Conservation (phyloP, 176 grass and related monocot genomes). For the Aegilops longissima region DNA sequence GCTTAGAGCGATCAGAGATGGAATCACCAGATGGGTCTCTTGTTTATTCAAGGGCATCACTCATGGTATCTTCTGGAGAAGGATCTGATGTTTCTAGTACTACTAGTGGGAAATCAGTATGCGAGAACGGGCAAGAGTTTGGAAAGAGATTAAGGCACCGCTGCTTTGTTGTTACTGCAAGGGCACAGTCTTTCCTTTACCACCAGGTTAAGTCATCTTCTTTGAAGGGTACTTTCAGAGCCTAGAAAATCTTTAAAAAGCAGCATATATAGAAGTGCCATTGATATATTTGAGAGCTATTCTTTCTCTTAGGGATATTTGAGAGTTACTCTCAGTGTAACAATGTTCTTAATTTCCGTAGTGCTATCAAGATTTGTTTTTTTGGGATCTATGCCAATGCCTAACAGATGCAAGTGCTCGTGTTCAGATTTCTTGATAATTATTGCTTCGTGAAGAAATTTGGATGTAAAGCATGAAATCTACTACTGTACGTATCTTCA, state of each 20-base stretch:
- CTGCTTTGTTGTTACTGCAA: slow-evolving; percentile 89
- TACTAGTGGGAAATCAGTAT: slow-evolving; percentile 33
- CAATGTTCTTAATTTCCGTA: neutral
- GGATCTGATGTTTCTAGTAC: slow-evolving; percentile 35
- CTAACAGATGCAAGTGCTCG: neutral
- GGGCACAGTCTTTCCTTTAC: slow-evolving; percentile 90
- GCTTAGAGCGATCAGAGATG: slow-evolving; percentile 58
- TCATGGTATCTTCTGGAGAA: slow-evolving; percentile 45
- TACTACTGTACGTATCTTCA: neutral
- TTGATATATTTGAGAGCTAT: slow-evolving; percentile 4
- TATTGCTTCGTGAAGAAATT: neutral
- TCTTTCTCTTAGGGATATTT: neutral
- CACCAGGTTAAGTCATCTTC: slow-evolving; percentile 71
- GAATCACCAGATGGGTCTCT: slow-evolving; percentile 55
- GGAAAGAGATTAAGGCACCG: slow-evolving; percentile 68
- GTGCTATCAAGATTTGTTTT: neutral
- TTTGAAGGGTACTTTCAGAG: slow-evolving; percentile 3
- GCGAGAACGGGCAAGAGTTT: slow-evolving; percentile 46
- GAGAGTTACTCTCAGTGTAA: neutral
- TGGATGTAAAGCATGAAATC: neutral
- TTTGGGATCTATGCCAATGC: neutral
- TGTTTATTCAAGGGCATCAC: slow-evolving; percentile 51
- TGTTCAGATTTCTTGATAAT: neutral
- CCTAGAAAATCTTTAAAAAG: neutral
- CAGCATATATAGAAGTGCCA: neutral